Evolutionary conservation across 306 rosid species (phyloP).

Genomic region (Rosa rugosa): DNA sequence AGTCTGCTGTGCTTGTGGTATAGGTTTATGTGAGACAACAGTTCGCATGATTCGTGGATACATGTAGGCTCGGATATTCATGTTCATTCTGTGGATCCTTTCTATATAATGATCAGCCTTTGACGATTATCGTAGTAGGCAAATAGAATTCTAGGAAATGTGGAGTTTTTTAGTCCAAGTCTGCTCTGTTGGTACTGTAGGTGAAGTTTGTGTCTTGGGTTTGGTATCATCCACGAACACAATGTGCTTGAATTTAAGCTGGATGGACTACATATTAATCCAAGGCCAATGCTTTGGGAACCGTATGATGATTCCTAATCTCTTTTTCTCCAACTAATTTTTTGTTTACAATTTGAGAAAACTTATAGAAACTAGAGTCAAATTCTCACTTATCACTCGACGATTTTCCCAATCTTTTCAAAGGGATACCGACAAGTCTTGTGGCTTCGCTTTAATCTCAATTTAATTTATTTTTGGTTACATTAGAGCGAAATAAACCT

Average conservation of each 20-base stretch:
- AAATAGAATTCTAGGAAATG: background rate
- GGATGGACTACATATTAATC: background rate
- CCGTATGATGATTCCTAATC: background rate
- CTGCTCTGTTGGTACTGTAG: background rate
- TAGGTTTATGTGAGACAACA: slow-evolving; percentile 58
- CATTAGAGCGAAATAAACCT: too few relatives aligned
- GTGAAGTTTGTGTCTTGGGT: too few relatives aligned
- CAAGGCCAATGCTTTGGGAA: background rate
- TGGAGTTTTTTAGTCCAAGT: background rate
- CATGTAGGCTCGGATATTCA: background rate
- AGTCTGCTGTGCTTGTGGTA: background rate
- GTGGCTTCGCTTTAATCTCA: too few relatives aligned
- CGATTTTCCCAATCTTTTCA: too few relatives aligned
- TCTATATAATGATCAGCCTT: background rate
- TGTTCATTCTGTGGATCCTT: background rate
- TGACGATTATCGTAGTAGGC: too few relatives aligned
- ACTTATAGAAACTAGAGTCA: too few relatives aligned
- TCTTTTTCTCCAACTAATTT: too few relatives aligned
- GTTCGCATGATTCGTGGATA: slow-evolving; percentile 43
- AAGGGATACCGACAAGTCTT: too few relatives aligned
- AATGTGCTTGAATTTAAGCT: slow-evolving; percentile 4
- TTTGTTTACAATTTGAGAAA: too few relatives aligned
- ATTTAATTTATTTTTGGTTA: too few relatives aligned
- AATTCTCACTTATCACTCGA: too few relatives aligned
- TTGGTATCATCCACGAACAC: background rate